Conservation (phyloP, 371 early-diverging fungal genomes). For the Basidiobolus heterosporus region DNA sequence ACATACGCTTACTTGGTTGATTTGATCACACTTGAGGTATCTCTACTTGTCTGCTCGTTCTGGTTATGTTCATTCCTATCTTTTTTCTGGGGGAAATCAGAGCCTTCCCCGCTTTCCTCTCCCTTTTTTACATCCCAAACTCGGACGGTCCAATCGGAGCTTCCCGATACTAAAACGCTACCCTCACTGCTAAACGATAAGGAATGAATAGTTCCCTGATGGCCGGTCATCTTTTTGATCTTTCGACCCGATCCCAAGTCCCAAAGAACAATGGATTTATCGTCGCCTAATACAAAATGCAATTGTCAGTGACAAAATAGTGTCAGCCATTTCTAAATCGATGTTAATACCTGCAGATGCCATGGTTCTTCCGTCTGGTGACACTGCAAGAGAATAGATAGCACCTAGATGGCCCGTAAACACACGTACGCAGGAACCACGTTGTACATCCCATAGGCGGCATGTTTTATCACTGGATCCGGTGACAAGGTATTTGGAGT, state of each 20-base stretch:
- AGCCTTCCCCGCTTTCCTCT: too few species aligned
- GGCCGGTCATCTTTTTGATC: slow-evolving; percentile 70
- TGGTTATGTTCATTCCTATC: too few species aligned
- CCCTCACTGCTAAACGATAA: slow-evolving; percentile 77
- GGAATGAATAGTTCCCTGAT: slow-evolving; percentile 73
- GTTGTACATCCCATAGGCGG: slow-evolving; percentile 93
- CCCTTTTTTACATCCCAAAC: slow-evolving; percentile 81
- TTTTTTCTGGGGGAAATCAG: too few species aligned
- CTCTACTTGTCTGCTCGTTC: too few species aligned
- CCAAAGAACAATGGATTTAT: slow-evolving; percentile 83
- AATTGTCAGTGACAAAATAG: neutral
- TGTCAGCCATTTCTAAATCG: neutral
- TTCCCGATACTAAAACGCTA: slow-evolving; percentile 71
- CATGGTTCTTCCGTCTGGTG: slow-evolving; percentile 85
- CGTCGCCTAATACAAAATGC: slow-evolving; percentile 36
- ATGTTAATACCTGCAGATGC: slow-evolving; percentile 61
- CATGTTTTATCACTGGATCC: slow-evolving; percentile 89
- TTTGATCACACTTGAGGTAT: too few species aligned
- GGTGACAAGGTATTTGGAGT: slow-evolving; percentile 89
- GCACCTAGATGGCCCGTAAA: slow-evolving; percentile 85
- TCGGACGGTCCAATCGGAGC: slow-evolving; percentile 82
- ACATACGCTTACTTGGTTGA: too few species aligned
- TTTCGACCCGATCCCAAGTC: slow-evolving; percentile 82
- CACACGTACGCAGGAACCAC: slow-evolving; percentile 82
- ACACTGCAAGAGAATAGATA: slow-evolving; percentile 77